These are phyloP conservation scores for Plantago ovata DNA, from an alignment of 257 asterid species.

Conservation along the genomic window DNA sequence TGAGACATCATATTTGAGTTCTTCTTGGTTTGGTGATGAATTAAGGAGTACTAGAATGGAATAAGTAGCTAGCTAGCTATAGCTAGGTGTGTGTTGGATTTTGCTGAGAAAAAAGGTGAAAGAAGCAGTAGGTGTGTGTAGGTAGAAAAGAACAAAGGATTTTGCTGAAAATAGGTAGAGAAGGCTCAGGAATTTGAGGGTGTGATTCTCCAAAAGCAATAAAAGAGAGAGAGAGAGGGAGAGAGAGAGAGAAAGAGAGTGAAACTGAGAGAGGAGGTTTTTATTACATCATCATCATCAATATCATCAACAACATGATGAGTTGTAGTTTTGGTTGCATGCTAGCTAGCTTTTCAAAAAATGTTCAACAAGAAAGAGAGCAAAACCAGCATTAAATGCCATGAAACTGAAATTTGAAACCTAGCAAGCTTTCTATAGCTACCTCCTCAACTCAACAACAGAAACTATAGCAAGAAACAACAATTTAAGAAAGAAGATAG, in stretches of 20 bases:
- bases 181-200: slow-evolving; percentile 7
- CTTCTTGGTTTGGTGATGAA: neutral
- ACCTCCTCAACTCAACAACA: slow-evolving; percentile 5
- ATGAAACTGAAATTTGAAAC: slow-evolving; percentile 30
- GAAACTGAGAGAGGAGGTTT: neutral
- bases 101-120: neutral
- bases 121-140: slow-evolving; percentile 16
- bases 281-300: slow-evolving; percentile 8
- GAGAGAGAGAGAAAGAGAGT: neutral
- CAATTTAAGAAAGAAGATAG: no score
- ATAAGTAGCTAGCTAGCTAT: no score
- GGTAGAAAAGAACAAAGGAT: slow-evolving; percentile 32
- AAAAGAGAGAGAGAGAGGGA: slow-evolving; percentile 17
- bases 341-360: no score
- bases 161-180: slow-evolving; percentile 44
- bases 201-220: slow-evolving; percentile 31
- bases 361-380: no score
- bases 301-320: neutral
- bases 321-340: slow-evolving; percentile 28
- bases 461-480: no score
- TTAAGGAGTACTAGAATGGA: neutral
- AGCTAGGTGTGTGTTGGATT: no score
- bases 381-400: slow-evolving; percentile 36
- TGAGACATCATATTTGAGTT: slow-evolving; percentile 60
- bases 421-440: neutral